Evolutionary conservation across 208 protist species (phyloP).

Genomic region (Trypanosoma boissoni): DNA sequence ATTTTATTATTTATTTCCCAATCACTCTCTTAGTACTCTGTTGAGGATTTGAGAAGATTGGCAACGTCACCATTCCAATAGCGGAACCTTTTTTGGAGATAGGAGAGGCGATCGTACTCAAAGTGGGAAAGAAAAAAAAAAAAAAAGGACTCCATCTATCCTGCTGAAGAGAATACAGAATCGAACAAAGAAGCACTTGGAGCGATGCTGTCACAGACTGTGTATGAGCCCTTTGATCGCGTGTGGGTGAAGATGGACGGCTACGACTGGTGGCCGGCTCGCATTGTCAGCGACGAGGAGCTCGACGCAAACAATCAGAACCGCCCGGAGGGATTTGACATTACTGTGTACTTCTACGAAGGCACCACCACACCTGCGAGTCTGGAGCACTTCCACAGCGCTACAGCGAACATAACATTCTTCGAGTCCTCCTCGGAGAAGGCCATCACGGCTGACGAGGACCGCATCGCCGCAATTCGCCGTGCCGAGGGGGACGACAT

Average conservation of each 20-base stretch:
- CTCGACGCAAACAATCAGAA: slow-evolving; percentile 16
- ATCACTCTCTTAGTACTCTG: too few species aligned
- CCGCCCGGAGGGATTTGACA: slow-evolving; percentile 33
- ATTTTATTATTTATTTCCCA: too few species aligned
- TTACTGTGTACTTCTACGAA: slow-evolving; percentile 68
- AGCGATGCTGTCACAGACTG: slow-evolving; percentile 5
- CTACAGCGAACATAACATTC: slow-evolving; percentile 53
- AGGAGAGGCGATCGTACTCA: too few species aligned
- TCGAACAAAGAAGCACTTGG: neutral
- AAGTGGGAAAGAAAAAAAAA: too few species aligned
- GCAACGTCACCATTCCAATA: too few species aligned
- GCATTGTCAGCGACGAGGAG: slow-evolving; percentile 56
- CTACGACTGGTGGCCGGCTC: slow-evolving; percentile 82
- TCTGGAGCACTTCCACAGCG: slow-evolving; percentile 40
- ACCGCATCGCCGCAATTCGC: slow-evolving; percentile 59
- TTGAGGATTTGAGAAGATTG: too few species aligned
- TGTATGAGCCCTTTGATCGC: slow-evolving; percentile 65
- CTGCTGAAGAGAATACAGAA: too few species aligned
- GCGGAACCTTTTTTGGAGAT: too few species aligned
- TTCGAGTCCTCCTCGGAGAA: slow-evolving; percentile 86
- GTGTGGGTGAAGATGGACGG: slow-evolving; percentile 83
- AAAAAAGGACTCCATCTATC: too few species aligned
- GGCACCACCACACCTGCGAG: slow-evolving; percentile 46
- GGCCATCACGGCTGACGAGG: slow-evolving; percentile 65
- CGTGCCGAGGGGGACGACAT: slow-evolving; percentile 43